Percentiles rank a stretch among this genome's conserved stretches.
phyloP scores from a whole-genome alignment of 83 land plant species.

The Thuja plicata region DNA sequence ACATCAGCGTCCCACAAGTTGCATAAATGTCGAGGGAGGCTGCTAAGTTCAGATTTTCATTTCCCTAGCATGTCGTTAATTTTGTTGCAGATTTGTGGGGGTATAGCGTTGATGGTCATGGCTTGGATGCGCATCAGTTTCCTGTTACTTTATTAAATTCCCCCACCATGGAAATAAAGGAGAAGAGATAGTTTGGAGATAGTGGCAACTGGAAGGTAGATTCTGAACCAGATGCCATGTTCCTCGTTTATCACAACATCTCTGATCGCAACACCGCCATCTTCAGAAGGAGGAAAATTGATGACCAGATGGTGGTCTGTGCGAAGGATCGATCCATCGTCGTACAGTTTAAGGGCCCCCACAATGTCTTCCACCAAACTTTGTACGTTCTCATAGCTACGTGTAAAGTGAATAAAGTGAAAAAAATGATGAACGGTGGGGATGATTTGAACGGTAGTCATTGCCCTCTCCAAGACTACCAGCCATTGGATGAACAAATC shows the following conservation, averaged over 20 bases:
- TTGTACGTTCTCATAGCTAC: background rate
- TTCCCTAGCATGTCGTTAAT: no score
- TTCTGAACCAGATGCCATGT: constrained; percentile 48
- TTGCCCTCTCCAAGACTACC: no score
- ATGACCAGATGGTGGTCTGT: background rate
- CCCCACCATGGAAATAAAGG: constrained; percentile 36
- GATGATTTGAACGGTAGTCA: no score
- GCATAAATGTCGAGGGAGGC: no score
- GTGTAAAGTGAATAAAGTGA: no score
- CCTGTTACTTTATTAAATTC: no score
- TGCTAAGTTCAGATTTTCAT: no score
- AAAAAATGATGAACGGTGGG: no score
- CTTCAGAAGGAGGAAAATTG: background rate
- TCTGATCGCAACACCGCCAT: constrained; percentile 36
- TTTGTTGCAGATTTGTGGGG: no score
- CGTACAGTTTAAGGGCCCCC: background rate
- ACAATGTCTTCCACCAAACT: background rate
- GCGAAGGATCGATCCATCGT: background rate
- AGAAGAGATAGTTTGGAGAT: constrained; percentile 17
- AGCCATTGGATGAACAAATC: no score
- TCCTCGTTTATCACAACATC: constrained; percentile 50
- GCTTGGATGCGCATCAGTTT: no score
- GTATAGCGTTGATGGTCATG: no score
- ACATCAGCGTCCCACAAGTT: constrained; percentile 37
- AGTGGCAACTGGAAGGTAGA: constrained; percentile 32